Percentiles rank a stretch among this genome's conserved stretches.
Conservation (phyloP, 192 early-diverging fungal species). For the Backusella australiensis region DNA sequence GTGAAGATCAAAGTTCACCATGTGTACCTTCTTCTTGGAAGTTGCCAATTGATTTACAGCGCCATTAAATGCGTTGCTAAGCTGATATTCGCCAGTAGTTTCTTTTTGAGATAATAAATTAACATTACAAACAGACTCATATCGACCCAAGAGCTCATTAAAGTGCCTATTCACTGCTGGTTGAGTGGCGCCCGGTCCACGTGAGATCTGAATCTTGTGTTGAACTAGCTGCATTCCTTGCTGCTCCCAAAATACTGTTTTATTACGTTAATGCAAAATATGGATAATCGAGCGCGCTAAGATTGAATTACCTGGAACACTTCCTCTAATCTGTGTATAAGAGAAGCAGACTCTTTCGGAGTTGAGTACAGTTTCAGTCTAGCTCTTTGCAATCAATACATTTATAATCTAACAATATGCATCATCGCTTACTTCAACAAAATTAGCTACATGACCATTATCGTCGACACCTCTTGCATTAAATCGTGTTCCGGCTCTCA, state of each 20-base stretch:
- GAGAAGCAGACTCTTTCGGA: constrained; percentile 58
- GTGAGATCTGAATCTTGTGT: constrained; percentile 84
- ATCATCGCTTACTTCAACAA: constrained; percentile 71
- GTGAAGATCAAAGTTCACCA: constrained; percentile 85
- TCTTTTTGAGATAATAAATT: constrained; percentile 77
- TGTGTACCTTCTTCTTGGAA: constrained; percentile 49
- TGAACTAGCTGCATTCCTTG: constrained; percentile 77
- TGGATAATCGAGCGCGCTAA: not conserved
- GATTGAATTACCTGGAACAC: constrained; percentile 59
- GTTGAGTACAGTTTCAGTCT: constrained; percentile 83
- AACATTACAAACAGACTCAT: constrained; percentile 71
- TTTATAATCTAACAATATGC: not conserved
- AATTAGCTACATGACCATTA: constrained; percentile 96
- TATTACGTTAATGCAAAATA: not conserved
- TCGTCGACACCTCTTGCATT: constrained; percentile 96
- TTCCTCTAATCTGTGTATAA: constrained; percentile 85
- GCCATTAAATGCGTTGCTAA: constrained; percentile 65
- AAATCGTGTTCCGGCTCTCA: constrained; percentile 86
- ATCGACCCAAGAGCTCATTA: constrained; percentile 69
- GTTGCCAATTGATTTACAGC: constrained; percentile 46
- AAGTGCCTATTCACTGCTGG: constrained; percentile 81
- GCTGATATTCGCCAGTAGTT: constrained; percentile 61
- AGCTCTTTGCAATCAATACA: constrained; percentile 6
- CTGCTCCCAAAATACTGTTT: constrained; percentile 94
- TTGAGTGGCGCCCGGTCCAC: constrained; percentile 77